Evolutionary conservation across 257 asterid species (phyloP), one percentile per base, ranked within the genome.

Genomic region (Nicotiana noctiflora): DNA sequence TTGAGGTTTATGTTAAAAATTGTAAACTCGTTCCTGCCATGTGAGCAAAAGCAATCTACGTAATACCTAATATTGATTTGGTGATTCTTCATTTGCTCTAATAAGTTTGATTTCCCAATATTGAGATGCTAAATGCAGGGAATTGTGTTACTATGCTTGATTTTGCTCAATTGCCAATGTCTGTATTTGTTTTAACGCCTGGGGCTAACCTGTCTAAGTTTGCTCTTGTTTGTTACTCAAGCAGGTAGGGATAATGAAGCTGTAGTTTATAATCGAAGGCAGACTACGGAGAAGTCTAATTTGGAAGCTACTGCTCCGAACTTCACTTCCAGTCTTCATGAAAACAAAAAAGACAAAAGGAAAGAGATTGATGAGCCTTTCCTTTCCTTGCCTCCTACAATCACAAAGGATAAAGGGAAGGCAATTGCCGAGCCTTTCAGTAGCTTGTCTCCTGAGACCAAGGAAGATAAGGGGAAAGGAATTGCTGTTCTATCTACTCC

Each of bases 371-470:
- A 46, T 31, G 81, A 46, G 66, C 84, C 89, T 81, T 83, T 78
- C 72, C 80, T 53, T 84, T 80, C 79, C 40, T 53, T 68, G 65
- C 17, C 79, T 77, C 81, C 76, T 77, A 84, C 84, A 81, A 86
- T 83, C 60, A 81, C 79, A 53, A 74, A 84, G 68, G 88, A 84
- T 77, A 84, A 86, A 74, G 84, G 77, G 76, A 86, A 85, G 83
- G 85, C 90, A 56, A 25, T 85, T 77, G 86, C 60, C 49, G 77
- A 63, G 80, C 67, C 84, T 74, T 40, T 80, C 59, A 68, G 72
- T 77, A 68, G 82, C 68, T 70, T 32, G 4, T 44, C 57, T 80
- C 84, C 82, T 82, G 84, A 75, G 81, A 27, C 84, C 49, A 23
- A 53, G 75, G 77, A 75, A 83, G 78, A 83, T 78, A 67, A 51